phyloP scores from a whole-genome alignment of 2,329 filamentous ascomycete species.

The Phyllosticta capitalensis region DNA sequence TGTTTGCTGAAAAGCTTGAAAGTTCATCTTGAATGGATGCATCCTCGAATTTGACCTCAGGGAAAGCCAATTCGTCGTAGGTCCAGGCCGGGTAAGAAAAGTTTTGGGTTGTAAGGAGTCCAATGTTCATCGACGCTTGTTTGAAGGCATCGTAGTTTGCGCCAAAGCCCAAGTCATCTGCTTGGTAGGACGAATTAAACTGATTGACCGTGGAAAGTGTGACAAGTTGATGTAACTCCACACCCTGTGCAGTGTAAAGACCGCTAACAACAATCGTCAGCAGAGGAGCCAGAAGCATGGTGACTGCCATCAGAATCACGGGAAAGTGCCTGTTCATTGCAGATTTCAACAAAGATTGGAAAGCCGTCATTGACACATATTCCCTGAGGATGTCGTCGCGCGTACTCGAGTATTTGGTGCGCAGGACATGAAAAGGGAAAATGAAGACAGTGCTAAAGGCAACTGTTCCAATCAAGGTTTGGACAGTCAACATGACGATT shows the following conservation, averaged over 20 bases:
- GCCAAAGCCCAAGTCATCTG: background rate
- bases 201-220: background rate
- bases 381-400: background rate
- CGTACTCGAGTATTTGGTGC: background rate
- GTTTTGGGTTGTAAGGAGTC: background rate
- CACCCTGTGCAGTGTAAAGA: background rate
- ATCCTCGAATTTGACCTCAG: background rate
- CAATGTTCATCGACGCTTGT: background rate
- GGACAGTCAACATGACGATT: background rate
- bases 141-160: background rate
- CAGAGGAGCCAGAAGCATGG: background rate
- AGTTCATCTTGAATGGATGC: too few species aligned
- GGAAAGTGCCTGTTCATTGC: background rate
- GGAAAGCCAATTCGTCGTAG: background rate
- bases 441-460: background rate
- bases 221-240: background rate
- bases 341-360: background rate
- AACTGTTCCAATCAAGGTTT: background rate
- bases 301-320: background rate
- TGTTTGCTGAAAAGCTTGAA: background rate
- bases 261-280: background rate
- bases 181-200: background rate
- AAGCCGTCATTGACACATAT: background rate
- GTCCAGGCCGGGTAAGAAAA: background rate
- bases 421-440: background rate